These are phyloP conservation scores for Neltuma alba DNA, from an alignment of 306 rosid genomes.

Conservation along the genomic window DNA sequence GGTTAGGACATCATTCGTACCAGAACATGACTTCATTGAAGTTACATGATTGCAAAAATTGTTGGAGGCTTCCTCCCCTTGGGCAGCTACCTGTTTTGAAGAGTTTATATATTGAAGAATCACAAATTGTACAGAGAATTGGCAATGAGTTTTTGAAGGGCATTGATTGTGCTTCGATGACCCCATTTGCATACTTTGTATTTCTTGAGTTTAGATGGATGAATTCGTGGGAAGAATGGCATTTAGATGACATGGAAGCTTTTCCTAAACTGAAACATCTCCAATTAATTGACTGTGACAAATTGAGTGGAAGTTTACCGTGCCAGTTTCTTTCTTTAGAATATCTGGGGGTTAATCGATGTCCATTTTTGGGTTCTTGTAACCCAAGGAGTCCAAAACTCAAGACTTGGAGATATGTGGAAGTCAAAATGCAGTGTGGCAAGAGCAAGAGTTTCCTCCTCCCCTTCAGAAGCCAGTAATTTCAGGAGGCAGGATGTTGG, in stretches of 20 bases:
- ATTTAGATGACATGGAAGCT: neutral
- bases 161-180: neutral
- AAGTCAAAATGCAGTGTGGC: neutral
- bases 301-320: neutral
- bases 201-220: neutral
- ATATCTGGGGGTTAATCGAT: neutral
- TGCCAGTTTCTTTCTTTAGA: neutral
- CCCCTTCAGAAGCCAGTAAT: neutral
- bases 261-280: neutral
- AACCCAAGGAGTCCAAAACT: neutral
- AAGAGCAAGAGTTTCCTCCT: neutral
- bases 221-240: neutral
- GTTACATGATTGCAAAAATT: neutral
- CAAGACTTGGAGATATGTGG: neutral
- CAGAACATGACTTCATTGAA: neutral
- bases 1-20: neutral
- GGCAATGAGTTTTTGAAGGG: neutral
- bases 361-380: neutral
- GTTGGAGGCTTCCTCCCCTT: slow-evolving; percentile 16
- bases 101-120: neutral
- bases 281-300: neutral
- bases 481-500: neutral
- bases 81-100: slow-evolving; percentile 17
- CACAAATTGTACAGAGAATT: neutral
- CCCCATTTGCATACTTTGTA: neutral